phyloP scores from a whole-genome alignment of 2,329 filamentous ascomycete genomes.

The Rhytidhysteron rufulum region DNA sequence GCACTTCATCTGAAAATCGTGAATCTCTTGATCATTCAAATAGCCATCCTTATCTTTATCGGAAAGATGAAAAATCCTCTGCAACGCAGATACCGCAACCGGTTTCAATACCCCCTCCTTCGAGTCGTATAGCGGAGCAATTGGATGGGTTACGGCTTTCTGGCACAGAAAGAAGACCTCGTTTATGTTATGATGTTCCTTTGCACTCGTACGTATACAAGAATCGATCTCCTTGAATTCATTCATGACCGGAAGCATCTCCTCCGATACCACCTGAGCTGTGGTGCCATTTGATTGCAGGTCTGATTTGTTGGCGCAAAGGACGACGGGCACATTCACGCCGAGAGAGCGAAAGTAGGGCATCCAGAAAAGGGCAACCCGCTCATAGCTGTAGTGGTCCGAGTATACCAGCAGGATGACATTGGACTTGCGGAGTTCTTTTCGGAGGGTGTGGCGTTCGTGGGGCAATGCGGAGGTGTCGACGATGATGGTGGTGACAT shows the following conservation, averaged over 20 bases:
- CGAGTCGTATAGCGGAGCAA: slow-evolving; percentile 93
- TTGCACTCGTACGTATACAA: slow-evolving; percentile 89
- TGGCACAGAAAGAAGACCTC: slow-evolving; percentile 96
- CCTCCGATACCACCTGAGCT: slow-evolving; percentile 85
- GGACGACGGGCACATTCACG: slow-evolving; percentile 96
- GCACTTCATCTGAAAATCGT: slow-evolving; percentile 84
- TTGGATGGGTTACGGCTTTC: slow-evolving; percentile 95
- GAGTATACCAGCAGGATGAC: slow-evolving; percentile 96
- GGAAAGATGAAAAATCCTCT: slow-evolving; percentile 89
- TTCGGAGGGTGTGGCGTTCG: slow-evolving; percentile 82
- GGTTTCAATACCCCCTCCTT: slow-evolving; percentile 87
- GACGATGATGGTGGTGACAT: slow-evolving; percentile 95
- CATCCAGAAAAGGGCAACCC: slow-evolving; percentile 97
- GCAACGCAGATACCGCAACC: slow-evolving; percentile 78
- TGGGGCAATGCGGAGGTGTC: slow-evolving; percentile 95
- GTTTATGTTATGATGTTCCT: slow-evolving; percentile 90
- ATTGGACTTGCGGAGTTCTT: slow-evolving; percentile 94
- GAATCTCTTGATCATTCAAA: slow-evolving; percentile 84
- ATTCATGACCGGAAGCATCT: slow-evolving; percentile 97
- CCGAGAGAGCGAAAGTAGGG: slow-evolving; percentile 95
- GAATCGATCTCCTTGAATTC: slow-evolving; percentile 99
- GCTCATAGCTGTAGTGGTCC: slow-evolving; percentile 98
- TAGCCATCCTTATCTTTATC: slow-evolving; percentile 96
- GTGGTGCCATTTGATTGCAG: slow-evolving; percentile 70
- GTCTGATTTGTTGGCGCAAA: slow-evolving; percentile 98